Base-by-base conservation (phyloP, 1,139 yeast genomes). In the Lodderomyces metapsilosis region DNA sequence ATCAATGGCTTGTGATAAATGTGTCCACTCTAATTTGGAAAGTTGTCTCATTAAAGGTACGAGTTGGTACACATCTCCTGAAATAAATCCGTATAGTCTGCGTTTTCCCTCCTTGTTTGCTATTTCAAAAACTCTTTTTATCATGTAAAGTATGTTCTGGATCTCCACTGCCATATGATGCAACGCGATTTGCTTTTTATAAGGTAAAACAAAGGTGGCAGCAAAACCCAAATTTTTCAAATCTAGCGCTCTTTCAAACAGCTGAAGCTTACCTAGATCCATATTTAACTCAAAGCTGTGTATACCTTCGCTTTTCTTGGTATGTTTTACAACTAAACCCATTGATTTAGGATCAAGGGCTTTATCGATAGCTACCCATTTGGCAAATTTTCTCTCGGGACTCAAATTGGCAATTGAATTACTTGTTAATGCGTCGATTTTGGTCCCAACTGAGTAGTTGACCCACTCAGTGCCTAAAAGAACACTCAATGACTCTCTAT, bases 391-490 rank as follows among this genome's bases (percentile, higher is more conserved):
- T 0, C 44, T 54, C 5, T 70, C 61, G 0, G 80, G 59, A 40
- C 82, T 68, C 10, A 82, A 62, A 37, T 70, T 75, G 17, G 68
- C 61, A 13, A 69, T 54, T 36, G 85, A 66, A 1, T 66, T 61
- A 1, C 57, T 53, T 12, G 80, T 70, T 44, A 80, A 87, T 1
- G 69, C 58, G 12, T 73, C 68, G 1, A 91, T 74, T 47, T 75
- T 78, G 41, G 72, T 76, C 0, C 96, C 97, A 38, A 84, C 82
- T 0, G 91, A 80, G 51, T 83, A 87, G 34, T 78, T 71, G 38
- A 66, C 68, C 97, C 97, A 91, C 23, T 82, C 84, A 11, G 67
- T 55, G 0, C 97, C 96, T 9, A 91, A 68, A 2, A 70, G 43
- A n/a, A 38, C 44, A 5, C 49, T 45, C 10, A 68, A 47, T 30